A percentile compares a stretch with the other conserved stretches of the same genome.
Conservation (phyloP, 441 rosid genomes). For the Populus hybrid region DNA sequence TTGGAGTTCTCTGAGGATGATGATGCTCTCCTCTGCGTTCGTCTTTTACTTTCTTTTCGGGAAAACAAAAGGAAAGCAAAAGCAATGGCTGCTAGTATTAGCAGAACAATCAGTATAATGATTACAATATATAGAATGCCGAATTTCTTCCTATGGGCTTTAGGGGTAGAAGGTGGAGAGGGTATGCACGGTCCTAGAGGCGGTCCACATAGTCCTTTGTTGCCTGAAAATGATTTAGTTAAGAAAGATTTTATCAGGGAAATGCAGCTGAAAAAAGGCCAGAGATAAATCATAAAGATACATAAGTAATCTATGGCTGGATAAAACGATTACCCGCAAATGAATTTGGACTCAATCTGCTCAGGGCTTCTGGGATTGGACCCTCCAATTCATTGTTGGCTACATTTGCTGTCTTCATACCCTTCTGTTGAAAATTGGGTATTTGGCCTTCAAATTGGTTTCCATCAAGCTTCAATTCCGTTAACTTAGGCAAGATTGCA, state of each 20-base stretch:
- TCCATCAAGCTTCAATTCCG: slow-evolving; percentile 62
- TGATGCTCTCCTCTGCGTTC: not conserved
- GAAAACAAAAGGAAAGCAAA: slow-evolving; percentile 15
- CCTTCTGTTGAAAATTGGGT: slow-evolving; percentile 50
- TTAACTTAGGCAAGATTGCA: slow-evolving; percentile 46
- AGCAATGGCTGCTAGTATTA: slow-evolving; percentile 19
- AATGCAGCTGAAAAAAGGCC: not conserved
- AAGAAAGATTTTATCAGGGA: not conserved
- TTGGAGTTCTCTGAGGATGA: slow-evolving; percentile 14
- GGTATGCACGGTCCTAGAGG: slow-evolving; percentile 49
- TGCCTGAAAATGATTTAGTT: slow-evolving; percentile 41
- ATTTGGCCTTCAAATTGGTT: slow-evolving; percentile 58
- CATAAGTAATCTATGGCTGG: not conserved
- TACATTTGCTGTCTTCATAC: slow-evolving; percentile 41
- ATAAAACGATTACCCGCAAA: slow-evolving; percentile 52
- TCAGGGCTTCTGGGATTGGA: slow-evolving; percentile 64
- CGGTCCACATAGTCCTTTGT: slow-evolving; percentile 54
- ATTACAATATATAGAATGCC: slow-evolving; percentile 19
- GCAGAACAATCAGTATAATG: slow-evolving; percentile 18
- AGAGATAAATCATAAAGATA: not conserved
- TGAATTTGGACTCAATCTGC: slow-evolving; percentile 39
- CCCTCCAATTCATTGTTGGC: slow-evolving; percentile 79
- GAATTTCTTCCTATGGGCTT: slow-evolving; percentile 12
- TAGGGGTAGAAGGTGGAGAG: not conserved
- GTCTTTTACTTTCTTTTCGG: slow-evolving; percentile 12